phyloP scores from a whole-genome alignment of 257 asterid genomes.

The Pogostemon cablin region DNA sequence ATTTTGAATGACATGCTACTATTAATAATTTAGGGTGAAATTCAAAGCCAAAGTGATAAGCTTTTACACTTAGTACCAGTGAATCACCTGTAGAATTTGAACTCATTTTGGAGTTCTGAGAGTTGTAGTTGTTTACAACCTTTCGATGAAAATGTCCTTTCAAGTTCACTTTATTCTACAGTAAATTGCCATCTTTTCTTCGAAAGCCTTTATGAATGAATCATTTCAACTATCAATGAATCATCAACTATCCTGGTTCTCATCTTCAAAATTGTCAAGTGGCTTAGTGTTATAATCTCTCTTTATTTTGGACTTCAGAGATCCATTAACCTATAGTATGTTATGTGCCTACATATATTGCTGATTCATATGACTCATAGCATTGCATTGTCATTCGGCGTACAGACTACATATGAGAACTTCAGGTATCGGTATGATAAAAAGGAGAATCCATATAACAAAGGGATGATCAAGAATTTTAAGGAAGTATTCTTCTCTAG shows the following conservation, averaged over 20 bases:
- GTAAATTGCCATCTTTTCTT: neutral
- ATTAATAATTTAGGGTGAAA: neutral
- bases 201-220: neutral
- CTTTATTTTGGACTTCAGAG: neutral
- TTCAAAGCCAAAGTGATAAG: neutral
- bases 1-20: neutral
- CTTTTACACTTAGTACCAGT: neutral
- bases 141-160: neutral
- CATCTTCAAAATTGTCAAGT: neutral
- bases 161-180: neutral
- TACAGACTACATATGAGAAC: slow-evolving; percentile 96
- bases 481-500: slow-evolving; percentile 70
- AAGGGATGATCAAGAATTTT: slow-evolving; percentile 64
- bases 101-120: neutral
- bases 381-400: neutral
- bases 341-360: neutral
- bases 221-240: too few species aligned
- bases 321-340: neutral
- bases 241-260: neutral
- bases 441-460: slow-evolving; percentile 90
- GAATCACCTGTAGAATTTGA: neutral
- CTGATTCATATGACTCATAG: slow-evolving; percentile 7
- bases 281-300: neutral
- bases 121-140: neutral
- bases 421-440: slow-evolving; percentile 76